Evolutionary conservation across 2,329 filamentous ascomycete species (phyloP).

Genomic region (Colletotrichum karsti): DNA sequence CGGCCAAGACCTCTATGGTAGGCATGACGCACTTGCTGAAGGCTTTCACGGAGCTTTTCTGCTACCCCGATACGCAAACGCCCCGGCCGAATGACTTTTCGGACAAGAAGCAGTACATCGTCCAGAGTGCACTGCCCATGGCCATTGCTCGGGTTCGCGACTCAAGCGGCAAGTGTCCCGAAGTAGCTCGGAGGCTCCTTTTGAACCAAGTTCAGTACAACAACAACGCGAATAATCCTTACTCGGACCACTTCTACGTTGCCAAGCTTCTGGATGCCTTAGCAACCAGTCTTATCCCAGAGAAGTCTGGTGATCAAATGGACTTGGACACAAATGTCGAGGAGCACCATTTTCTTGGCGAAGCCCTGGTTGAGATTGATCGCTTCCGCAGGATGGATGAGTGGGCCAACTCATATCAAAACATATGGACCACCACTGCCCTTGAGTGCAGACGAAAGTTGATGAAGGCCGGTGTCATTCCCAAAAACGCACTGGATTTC

Average conservation of each 20-base stretch:
- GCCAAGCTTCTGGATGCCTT: slow-evolving; percentile 76
- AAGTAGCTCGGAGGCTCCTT: slow-evolving; percentile 82
- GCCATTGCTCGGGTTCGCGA: slow-evolving; percentile 84
- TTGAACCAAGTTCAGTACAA: slow-evolving; percentile 92
- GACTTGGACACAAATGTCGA: slow-evolving; percentile 44
- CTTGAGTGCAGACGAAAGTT: slow-evolving; percentile 68
- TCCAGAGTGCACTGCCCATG: slow-evolving; percentile 84
- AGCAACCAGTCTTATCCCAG: slow-evolving; percentile 65
- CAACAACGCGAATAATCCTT: slow-evolving; percentile 90
- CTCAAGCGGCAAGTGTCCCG: slow-evolving; percentile 77
- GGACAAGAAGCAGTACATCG: slow-evolving; percentile 83
- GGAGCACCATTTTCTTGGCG: slow-evolving; percentile 58
- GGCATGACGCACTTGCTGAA: slow-evolving; percentile 86
- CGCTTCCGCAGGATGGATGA: slow-evolving; percentile 74
- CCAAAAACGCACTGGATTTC: slow-evolving; percentile 62
- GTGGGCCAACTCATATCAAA: slow-evolving; percentile 74
- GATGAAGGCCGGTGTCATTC: slow-evolving; percentile 72
- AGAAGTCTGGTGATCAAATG: slow-evolving; percentile 46
- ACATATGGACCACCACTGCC: slow-evolving; percentile 70
- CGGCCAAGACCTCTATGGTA: slow-evolving; percentile 74
- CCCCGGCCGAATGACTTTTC: slow-evolving; percentile 91
- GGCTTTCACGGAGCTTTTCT: slow-evolving; percentile 89
- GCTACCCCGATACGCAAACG: slow-evolving; percentile 79
- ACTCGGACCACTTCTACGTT: slow-evolving; percentile 90
- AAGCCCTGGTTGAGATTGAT: slow-evolving; percentile 70